phyloP scores from a whole-genome alignment of 768 basidiomycete species.

The Saitozyma podzolica region DNA sequence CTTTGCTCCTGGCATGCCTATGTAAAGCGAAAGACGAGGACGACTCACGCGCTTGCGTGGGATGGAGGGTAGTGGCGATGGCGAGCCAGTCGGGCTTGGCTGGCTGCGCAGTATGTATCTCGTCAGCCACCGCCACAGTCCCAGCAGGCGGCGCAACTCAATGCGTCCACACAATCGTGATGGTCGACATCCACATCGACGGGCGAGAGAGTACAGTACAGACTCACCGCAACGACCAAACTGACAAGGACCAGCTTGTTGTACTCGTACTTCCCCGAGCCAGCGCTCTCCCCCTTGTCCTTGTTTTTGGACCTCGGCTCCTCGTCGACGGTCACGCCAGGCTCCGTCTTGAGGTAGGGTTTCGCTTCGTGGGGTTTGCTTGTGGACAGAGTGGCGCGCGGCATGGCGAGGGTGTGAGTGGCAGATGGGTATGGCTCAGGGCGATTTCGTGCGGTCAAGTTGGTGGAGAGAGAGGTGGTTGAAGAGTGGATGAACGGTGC shows the following conservation, averaged over 20 bases:
- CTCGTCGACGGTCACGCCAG: too few species aligned
- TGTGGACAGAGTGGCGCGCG: too few species aligned
- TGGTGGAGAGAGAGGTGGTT: too few species aligned
- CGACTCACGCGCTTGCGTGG: conserved; percentile 29
- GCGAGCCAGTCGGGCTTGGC: conserved; percentile 24
- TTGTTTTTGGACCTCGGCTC: too few species aligned
- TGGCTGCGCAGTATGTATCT: conserved; percentile 5
- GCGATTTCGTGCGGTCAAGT: too few species aligned
- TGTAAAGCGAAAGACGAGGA: not conserved
- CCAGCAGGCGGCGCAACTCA: conserved; percentile 11
- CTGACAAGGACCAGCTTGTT: conserved; percentile 4
- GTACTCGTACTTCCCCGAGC: conserved; percentile 7
- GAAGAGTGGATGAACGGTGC: too few species aligned
- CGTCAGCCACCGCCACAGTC: too few species aligned
- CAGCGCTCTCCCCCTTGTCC: not conserved
- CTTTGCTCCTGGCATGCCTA: not conserved
- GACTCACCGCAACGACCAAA: conserved; percentile 11
- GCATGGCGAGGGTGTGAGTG: too few species aligned
- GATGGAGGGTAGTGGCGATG: conserved; percentile 11
- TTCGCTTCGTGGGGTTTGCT: too few species aligned
- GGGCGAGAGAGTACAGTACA: not conserved
- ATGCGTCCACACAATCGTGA: not conserved
- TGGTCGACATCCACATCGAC: too few species aligned
- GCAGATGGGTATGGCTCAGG: too few species aligned
- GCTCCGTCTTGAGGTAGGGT: too few species aligned